Percentiles rank a stretch among this genome's conserved stretches.
These are phyloP conservation scores for Backusella parvicylindrica DNA, from an alignment of 192 early-diverging fungal genomes.

Conservation along the genomic window DNA sequence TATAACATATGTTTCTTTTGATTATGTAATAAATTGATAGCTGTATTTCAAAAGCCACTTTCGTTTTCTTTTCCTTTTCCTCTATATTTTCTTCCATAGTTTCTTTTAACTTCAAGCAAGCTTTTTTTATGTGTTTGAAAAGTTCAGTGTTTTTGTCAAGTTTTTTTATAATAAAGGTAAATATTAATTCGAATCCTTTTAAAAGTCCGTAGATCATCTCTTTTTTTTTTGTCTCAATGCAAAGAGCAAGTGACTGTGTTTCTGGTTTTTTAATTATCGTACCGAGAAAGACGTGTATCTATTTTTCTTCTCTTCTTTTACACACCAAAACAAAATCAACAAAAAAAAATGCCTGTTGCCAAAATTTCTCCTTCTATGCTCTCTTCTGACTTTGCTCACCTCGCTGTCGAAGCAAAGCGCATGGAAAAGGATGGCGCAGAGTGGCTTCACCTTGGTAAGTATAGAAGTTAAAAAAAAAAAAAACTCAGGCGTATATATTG, in stretches of 20 bases:
- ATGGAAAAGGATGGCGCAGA: conserved; percentile 92
- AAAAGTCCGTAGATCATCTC: neutral
- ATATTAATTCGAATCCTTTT: neutral
- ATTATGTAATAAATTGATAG: neutral
- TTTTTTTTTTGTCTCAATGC: neutral
- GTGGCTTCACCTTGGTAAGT: conserved; percentile 80
- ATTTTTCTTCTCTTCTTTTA: neutral
- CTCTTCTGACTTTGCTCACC: conserved; percentile 83
- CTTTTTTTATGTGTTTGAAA: neutral
- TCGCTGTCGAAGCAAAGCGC: conserved; percentile 81
- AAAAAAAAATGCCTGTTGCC: conserved; percentile 57
- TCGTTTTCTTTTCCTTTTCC: neutral
- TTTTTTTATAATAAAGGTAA: neutral
- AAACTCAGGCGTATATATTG: neutral
- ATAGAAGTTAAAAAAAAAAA: neutral
- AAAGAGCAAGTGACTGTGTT: neutral
- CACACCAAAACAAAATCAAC: neutral
- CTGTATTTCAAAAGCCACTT: neutral
- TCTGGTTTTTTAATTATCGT: neutral
- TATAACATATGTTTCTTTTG: neutral
- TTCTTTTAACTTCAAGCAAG: neutral
- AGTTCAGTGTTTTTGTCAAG: neutral
- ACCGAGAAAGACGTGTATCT: neutral
- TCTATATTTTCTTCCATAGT: neutral
- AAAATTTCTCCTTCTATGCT: conserved; percentile 93